phyloP scores from a whole-genome alignment of 768 basidiomycete species.

The Hericium coralloides region DNA sequence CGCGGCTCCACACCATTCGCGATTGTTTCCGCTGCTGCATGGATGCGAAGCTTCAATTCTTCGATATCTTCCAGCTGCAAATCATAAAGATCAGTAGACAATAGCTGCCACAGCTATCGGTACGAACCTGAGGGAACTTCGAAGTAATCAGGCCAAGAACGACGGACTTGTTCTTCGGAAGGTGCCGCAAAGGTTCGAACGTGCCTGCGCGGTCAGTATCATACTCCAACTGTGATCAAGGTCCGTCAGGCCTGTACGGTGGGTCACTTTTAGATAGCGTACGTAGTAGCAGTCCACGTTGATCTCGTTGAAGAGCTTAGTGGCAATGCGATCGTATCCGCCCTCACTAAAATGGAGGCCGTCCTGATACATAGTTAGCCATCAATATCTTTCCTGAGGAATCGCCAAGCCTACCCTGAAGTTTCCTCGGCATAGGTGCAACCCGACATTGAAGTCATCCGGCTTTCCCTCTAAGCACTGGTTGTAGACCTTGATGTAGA shows the following conservation, averaged over 20 bases:
- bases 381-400: background rate
- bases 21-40: conserved; percentile 33
- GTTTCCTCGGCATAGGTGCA: conserved; percentile 52
- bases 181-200: conserved; percentile 43
- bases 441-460: conserved; percentile 41
- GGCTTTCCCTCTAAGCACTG: conserved; percentile 43
- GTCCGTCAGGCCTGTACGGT: background rate
- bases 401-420: conserved; percentile 14
- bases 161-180: conserved; percentile 36
- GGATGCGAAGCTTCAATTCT: conserved; percentile 30
- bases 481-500: conserved; percentile 58
- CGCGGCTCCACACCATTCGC: conserved; percentile 30
- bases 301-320: conserved; percentile 47
- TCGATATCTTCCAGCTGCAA: conserved; percentile 32
- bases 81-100: background rate
- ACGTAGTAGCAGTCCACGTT: conserved; percentile 45
- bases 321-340: conserved; percentile 45
- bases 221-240: conserved; percentile 40
- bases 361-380: conserved; percentile 13
- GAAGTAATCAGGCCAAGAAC: conserved; percentile 36
- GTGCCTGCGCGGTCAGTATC: conserved; percentile 56
- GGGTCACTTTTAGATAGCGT: conserved; percentile 2
- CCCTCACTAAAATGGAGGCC: conserved; percentile 53
- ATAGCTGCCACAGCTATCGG: background rate
- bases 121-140: conserved; percentile 24